phyloP scores from a whole-genome alignment of 169 alveolate species.

The Babesia gibsoni region DNA sequence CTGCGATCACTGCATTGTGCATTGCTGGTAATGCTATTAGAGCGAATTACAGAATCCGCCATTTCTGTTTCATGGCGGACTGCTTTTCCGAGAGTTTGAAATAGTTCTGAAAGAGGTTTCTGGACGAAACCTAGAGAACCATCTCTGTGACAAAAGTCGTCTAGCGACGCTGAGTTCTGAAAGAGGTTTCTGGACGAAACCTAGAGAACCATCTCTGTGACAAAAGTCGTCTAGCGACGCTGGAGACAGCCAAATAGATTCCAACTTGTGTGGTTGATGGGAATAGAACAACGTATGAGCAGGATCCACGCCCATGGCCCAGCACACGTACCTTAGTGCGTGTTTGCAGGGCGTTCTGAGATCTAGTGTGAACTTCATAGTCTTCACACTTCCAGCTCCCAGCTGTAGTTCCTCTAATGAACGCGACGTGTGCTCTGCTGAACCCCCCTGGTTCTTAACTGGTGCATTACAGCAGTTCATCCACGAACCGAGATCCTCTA shows the following conservation, averaged over 20 bases:
- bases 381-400: constrained; percentile 10
- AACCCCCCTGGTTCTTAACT: neutral
- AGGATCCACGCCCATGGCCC: constrained; percentile 75
- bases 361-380: constrained; percentile 60
- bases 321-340: constrained; percentile 70
- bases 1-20: constrained; percentile 30
- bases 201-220: constrained; percentile 56
- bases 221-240: constrained; percentile 59
- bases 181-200: constrained; percentile 51
- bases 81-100: constrained; percentile 18
- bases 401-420: neutral
- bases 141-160: constrained; percentile 61
- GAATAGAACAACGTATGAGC: constrained; percentile 70
- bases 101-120: constrained; percentile 41
- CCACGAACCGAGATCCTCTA: constrained; percentile 52
- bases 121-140: constrained; percentile 57
- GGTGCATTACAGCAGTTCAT: constrained; percentile 37
- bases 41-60: constrained; percentile 6
- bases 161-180: no score
- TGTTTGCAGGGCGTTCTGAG: constrained; percentile 73
- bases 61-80: constrained; percentile 14
- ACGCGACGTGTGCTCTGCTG: neutral
- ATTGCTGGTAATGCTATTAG: constrained; percentile 24
- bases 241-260: constrained; percentile 22
- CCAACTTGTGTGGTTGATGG: constrained; percentile 57